Evolutionary conservation across 352 stramenopile genomes (phyloP), one percentile per base, ranked within the genome.

Genomic region (Globisporangium parvum): DNA sequence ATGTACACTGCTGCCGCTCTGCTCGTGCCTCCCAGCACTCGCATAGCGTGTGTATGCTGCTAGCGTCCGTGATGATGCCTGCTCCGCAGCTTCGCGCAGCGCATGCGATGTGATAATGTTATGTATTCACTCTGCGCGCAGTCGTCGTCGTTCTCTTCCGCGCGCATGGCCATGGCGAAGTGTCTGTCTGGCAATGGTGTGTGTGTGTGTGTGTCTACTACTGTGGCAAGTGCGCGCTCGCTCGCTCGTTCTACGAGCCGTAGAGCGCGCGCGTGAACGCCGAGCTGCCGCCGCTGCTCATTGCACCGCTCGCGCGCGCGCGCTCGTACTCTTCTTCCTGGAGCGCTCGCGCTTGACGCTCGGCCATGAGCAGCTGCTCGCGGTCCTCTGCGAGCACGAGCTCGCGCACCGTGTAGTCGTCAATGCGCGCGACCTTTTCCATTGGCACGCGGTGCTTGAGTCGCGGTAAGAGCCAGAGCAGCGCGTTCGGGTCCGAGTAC

Each of bases 371-470:
- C 18, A 91, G 60, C 51, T 88, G 78, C 51, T 91, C 83, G 20
- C 78, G 79, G 41, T 93, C 83, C 53, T 93, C 83, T 18, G 79
- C 83, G 20, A 87, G 59, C 28, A 91, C 77, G 10, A 93, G 63
- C 62, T 91, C 79, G 10, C 76, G 78, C 42, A 89, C 78, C 15
- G 83, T 93, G 70, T 89, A 91, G 55, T 90, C 80, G 45, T 93
- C 83, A 49, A 93, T 93, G 26, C 72, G 70, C 6, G 60, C 68
- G 4, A 89, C 80, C 56, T 89, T 85, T 60, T 91, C 80, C 12
- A 93, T 73, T 20, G 83, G 80, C 14, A 93, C 79, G 54, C 81
- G 82, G 62, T 91, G 82, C 62, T 93, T 93, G 46, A 93, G 71
- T 48, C 80, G 75, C 24, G 83, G 83, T 5, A 93, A 59, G 45